Percentiles rank a stretch among this genome's conserved stretches.
These are phyloP conservation scores for Alternaria brassicicola DNA, from an alignment of 2,329 filamentous ascomycete species.

Conservation along the genomic window DNA sequence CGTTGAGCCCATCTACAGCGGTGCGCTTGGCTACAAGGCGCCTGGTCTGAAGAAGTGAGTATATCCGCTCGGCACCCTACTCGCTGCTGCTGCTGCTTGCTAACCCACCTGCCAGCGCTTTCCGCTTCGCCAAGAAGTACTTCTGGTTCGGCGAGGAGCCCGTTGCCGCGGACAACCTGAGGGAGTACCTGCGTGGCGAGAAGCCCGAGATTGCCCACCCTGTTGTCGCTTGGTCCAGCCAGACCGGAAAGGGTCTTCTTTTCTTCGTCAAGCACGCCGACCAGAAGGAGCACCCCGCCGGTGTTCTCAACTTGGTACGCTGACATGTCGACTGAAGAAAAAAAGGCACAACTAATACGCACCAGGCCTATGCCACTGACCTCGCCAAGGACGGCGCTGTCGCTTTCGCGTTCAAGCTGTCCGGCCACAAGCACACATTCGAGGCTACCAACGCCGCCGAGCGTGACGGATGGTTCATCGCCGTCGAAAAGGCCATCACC, in stretches of 20 bases:
- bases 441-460: conserved; percentile 75
- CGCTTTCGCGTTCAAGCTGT: conserved; percentile 86
- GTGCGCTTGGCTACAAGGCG: conserved; percentile 86
- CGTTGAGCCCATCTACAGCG: conserved; percentile 76
- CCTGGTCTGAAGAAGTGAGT: conserved; percentile 88
- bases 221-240: conserved; percentile 84
- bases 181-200: conserved; percentile 82
- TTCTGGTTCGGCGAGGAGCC: conserved; percentile 71
- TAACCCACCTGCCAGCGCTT: conserved; percentile 65
- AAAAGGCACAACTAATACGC: conserved; percentile 40
- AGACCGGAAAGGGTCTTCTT: conserved; percentile 94
- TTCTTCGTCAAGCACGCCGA: conserved; percentile 85
- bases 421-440: conserved; percentile 92
- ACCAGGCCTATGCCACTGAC: conserved; percentile 69
- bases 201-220: conserved; percentile 81
- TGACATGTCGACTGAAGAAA: no score
- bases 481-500: conserved; percentile 60
- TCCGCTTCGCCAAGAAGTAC: conserved; percentile 90
- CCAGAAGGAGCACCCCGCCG: conserved; percentile 80
- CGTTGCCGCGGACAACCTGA: conserved; percentile 75
- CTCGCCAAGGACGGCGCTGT: conserved; percentile 74
- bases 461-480: conserved; percentile 90
- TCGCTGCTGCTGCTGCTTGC: not conserved
- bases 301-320: conserved; percentile 81
- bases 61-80: not conserved